Percentiles rank a stretch among this genome's conserved stretches.
These are phyloP conservation scores for Aphanomyces invadans DNA, from an alignment of 352 stramenopile species.

Conservation along the genomic window DNA sequence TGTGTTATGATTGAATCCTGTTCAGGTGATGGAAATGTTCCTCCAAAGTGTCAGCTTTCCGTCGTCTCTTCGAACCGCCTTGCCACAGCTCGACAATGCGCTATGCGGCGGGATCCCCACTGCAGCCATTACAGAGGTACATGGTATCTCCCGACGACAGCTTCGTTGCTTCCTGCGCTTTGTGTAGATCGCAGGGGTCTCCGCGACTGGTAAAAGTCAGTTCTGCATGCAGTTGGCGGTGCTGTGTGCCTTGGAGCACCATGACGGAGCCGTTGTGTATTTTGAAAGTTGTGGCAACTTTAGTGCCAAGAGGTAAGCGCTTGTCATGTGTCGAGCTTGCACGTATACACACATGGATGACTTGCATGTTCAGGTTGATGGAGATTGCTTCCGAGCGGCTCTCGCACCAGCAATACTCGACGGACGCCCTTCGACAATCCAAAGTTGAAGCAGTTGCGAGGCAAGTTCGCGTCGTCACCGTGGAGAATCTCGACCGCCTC, in stretches of 20 bases:
- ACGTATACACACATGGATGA: not conserved
- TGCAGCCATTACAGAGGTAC: slow-evolving; percentile 49
- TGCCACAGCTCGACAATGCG: slow-evolving; percentile 51
- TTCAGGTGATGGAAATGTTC: slow-evolving; percentile 72
- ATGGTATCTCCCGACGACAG: too few relatives aligned
- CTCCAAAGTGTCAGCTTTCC: slow-evolving; percentile 60
- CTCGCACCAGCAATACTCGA: not conserved
- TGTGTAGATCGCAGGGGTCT: slow-evolving; percentile 55
- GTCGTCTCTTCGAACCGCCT: slow-evolving; percentile 50
- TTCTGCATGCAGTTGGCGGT: slow-evolving; percentile 66
- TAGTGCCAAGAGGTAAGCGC: slow-evolving; percentile 47
- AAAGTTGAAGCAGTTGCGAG: not conserved
- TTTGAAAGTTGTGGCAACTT: slow-evolving; percentile 70
- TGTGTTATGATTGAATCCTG: not conserved
- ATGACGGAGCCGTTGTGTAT: slow-evolving; percentile 46
- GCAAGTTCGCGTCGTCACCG: not conserved
- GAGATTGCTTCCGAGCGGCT: not conserved
- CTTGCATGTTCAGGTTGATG: not conserved
- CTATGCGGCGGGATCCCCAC: slow-evolving; percentile 54
- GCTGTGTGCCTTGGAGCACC: slow-evolving; percentile 56
- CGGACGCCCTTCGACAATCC: not conserved
- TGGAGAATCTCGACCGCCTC: slow-evolving; percentile 28
- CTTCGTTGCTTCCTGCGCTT: too few relatives aligned
- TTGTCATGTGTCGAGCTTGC: too few relatives aligned
- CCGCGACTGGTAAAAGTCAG: slow-evolving; percentile 71